A percentile compares a stretch with the other conserved stretches of the same genome.
Conservation (phyloP, 2,329 filamentous ascomycete species). For the Aureobasidium mangrovei region DNA sequence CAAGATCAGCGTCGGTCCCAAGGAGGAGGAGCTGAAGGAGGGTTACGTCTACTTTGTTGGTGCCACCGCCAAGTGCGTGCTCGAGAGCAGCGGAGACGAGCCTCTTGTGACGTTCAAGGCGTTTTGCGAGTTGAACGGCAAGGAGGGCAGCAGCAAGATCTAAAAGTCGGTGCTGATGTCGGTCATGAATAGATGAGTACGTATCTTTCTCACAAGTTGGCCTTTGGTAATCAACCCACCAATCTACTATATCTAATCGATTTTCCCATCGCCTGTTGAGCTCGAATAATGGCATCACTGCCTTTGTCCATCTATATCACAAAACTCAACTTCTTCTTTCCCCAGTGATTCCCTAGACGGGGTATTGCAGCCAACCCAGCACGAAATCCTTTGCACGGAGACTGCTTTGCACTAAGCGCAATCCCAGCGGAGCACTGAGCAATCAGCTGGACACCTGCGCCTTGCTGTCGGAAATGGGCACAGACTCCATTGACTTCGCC, state of each 20-base stretch:
- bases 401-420: no score
- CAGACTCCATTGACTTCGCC: no score
- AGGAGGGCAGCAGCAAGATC: slow-evolving; percentile 24
- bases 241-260: no score
- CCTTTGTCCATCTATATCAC: background rate
- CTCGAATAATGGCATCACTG: background rate
- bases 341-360: background rate
- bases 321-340: background rate
- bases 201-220: no score
- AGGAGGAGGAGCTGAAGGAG: slow-evolving; percentile 55
- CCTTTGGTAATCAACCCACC: no score
- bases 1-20: slow-evolving; percentile 75
- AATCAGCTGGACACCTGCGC: no score
- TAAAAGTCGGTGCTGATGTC: background rate
- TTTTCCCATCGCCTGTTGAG: no score
- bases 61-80: slow-evolving; percentile 70
- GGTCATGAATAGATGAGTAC: no score
- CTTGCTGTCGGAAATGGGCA: no score
- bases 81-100: slow-evolving; percentile 60
- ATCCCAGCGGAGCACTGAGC: no score
- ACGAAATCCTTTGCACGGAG: no score
- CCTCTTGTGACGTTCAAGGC: slow-evolving; percentile 86
- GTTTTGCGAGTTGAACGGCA: slow-evolving; percentile 70
- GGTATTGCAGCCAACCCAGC: no score
- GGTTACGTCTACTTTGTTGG: slow-evolving; percentile 58